Evolutionary conservation across 257 asterid species (phyloP), one percentile per base, ranked within the genome.

Genomic region (Fraxinus anomala): DNA sequence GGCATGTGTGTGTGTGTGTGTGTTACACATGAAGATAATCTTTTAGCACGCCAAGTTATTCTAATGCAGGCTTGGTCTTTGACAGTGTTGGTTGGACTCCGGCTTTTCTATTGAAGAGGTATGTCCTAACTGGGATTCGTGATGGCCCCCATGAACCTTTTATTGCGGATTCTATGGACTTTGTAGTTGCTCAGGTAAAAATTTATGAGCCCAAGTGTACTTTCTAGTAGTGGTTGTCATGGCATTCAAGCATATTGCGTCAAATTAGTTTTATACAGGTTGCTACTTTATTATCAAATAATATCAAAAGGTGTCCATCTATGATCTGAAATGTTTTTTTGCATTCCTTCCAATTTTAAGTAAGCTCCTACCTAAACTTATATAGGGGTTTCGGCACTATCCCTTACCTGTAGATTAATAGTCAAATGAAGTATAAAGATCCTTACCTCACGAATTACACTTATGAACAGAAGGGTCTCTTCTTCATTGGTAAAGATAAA

Each of bases 91-190:
- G 96, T 79, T 96, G 97, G 98, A 74, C 97, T 78, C 99, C 99
- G 74, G 78, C 97, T 14, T 93, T 96, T 84, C 89, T 96, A 67
- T 90, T 96, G 85, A 92, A 96, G 86, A 92, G 99, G 21, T 89
- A 91, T 79, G 97, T 96, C 82, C 86, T 96, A 70, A 86, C 84
- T 44, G 99, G 99, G 76, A 96, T 96, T 73, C 98, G 90, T 47
- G 94, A 86, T 76, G 97, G 98, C 74, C 98, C 98, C 73, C 97
- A 88, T 78, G 99, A 96, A 84, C 99, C 98, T 73, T 96, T 96
- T 77, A 93, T 96, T 81, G 98, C 99, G 61, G 99, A 96, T 81
- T 93, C 99, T 16, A 97, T 96, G 73, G 99, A 96, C 81, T 93
- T 96, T 82, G 94, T 96, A 47, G 99, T 96, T 88, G 90, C 98